These are phyloP conservation scores for Ramaria rubella DNA, from an alignment of 768 basidiomycete species.

Conservation along the genomic window DNA sequence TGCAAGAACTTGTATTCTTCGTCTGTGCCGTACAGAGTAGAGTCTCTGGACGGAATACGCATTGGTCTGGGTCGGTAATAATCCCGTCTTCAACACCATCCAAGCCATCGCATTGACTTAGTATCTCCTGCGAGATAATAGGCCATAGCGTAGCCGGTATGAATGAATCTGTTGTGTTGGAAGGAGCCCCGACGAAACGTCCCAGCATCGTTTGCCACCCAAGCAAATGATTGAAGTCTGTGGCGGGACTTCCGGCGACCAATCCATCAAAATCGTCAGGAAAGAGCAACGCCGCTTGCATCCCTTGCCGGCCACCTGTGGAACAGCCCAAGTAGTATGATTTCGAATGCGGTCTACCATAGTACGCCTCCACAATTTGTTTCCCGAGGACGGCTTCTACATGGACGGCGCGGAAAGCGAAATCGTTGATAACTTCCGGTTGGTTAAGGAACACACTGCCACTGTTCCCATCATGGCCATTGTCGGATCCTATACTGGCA, in stretches of 20 bases:
- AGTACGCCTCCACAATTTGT: conserved; percentile 23
- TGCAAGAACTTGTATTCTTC: conserved; percentile 15
- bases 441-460: conserved; percentile 17
- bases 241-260: conserved; percentile 27
- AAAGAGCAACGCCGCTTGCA: conserved; percentile 20
- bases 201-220: conserved; percentile 15
- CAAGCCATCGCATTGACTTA: conserved; percentile 27
- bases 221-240: conserved; percentile 19
- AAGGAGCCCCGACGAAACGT: conserved; percentile 12
- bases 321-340: conserved; percentile 28
- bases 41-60: conserved; percentile 24
- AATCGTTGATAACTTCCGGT: conserved; percentile 25
- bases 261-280: conserved; percentile 30
- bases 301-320: conserved; percentile 27
- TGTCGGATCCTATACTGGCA: conserved; percentile 20
- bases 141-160: conserved; percentile 23
- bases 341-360: conserved; percentile 15
- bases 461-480: conserved; percentile 20
- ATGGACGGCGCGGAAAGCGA: conserved; percentile 24
- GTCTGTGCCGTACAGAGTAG: conserved; percentile 17
- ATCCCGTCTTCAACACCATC: conserved; percentile 27
- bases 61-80: conserved; percentile 23
- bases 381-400: conserved; percentile 22
- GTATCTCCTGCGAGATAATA: conserved; percentile 24
- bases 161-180: conserved; percentile 14